These are phyloP conservation scores for Hymenoscyphus fructigenus DNA, from an alignment of 2,329 filamentous ascomycete species.

Conservation along the genomic window DNA sequence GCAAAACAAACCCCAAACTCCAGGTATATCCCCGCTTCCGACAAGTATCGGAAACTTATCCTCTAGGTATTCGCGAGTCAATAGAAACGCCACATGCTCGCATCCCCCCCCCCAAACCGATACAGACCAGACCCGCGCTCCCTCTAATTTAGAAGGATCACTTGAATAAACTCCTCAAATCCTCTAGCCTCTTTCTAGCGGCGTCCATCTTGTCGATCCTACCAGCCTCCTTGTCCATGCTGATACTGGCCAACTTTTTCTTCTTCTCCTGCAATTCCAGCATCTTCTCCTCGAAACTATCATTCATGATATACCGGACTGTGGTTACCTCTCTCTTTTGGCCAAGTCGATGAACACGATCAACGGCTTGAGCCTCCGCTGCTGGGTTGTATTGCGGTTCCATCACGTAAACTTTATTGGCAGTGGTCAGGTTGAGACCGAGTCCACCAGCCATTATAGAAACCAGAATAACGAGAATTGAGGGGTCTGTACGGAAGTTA, in stretches of 20 bases:
- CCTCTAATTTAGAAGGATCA: not conserved
- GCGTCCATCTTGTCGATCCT: slow-evolving; percentile 37
- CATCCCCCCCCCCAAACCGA: not conserved
- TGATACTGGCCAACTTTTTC: slow-evolving; percentile 83
- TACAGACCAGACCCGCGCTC: not conserved
- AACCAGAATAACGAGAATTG: slow-evolving; percentile 78
- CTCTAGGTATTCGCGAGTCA: not conserved
- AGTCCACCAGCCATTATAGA: slow-evolving; percentile 91
- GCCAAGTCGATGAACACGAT: slow-evolving; percentile 87
- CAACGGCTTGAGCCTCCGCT: slow-evolving; percentile 89
- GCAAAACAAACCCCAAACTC: not conserved
- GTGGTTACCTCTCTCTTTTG: slow-evolving; percentile 89
- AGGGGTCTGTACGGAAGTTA: slow-evolving; percentile 69
- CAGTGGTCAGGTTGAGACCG: slow-evolving; percentile 85
- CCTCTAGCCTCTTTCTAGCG: slow-evolving; percentile 48
- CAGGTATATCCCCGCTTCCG: not conserved
- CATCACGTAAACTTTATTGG: slow-evolving; percentile 91
- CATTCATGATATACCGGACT: slow-evolving; percentile 82
- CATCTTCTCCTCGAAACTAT: slow-evolving; percentile 95
- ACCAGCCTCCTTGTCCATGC: slow-evolving; percentile 63
- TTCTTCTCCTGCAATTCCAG: slow-evolving; percentile 88
- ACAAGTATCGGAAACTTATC: not conserved
- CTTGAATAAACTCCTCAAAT: slow-evolving; percentile 57
- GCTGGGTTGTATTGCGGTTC: slow-evolving; percentile 97
- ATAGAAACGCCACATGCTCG: not conserved